Evolutionary conservation across 1,284 basidiomycete genomes (phyloP).

Genomic region (Ceratobasidium papillatum): DNA sequence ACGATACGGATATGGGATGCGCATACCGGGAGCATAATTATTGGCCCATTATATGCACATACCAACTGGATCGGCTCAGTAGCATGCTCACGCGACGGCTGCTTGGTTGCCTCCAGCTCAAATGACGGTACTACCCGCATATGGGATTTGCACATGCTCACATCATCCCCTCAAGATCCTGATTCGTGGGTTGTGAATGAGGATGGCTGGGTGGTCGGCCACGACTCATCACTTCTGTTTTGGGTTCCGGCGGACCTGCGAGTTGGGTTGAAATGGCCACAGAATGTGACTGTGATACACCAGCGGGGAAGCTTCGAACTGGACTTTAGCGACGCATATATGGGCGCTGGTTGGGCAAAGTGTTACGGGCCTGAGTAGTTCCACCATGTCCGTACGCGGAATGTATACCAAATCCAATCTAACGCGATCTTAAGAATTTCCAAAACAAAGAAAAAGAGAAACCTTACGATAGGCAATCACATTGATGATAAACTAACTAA

Average conservation of each 20-base stretch:
- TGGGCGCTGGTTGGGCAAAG: neutral
- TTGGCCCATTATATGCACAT: neutral
- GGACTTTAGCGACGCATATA: neutral
- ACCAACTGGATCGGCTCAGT: neutral
- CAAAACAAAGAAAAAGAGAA: no score
- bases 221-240: neutral
- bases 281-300: neutral
- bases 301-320: neutral
- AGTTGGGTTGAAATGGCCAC: neutral
- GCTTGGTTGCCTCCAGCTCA: neutral
- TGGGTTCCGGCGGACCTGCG: neutral
- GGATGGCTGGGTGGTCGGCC: neutral
- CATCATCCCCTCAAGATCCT: neutral
- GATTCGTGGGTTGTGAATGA: neutral
- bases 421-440: no score
- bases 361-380: no score
- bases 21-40: neutral
- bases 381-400: no score
- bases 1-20: neutral
- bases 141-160: slow-evolving; percentile 16
- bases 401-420: no score
- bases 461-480: no score
- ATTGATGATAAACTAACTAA: no score
- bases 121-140: slow-evolving; percentile 6
- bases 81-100: neutral